Percentiles rank a stretch among this genome's conserved stretches.
These are phyloP conservation scores for Phytophthora crassamura DNA, from an alignment of 352 stramenopile species.

Conservation along the genomic window DNA sequence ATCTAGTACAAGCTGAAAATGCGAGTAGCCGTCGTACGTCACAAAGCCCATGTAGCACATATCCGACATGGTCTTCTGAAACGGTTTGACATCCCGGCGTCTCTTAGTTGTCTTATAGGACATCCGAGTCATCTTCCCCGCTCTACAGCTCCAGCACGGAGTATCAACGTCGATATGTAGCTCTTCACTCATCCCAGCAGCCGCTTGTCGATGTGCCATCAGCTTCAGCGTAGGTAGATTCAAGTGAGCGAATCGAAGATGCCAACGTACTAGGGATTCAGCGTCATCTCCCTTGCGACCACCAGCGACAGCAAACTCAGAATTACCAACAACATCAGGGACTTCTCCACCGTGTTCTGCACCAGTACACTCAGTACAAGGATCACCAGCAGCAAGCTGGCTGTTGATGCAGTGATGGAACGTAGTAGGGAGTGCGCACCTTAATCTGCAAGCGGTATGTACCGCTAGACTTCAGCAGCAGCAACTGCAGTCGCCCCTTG, in stretches of 20 bases:
- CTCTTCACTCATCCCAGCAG: neutral
- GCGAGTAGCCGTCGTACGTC: too few species aligned
- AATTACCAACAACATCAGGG: too few species aligned
- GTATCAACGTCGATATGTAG: too few species aligned
- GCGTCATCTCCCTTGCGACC: neutral
- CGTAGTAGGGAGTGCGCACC: neutral
- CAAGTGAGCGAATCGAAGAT: too few species aligned
- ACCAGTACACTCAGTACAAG: neutral
- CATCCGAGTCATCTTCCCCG: slow-evolving; percentile 13
- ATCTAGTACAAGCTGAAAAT: too few species aligned
- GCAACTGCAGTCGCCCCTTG: neutral
- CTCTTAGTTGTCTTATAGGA: too few species aligned
- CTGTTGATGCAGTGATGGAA: slow-evolving; percentile 1
- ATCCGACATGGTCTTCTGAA: too few species aligned
- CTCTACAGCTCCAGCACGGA: too few species aligned
- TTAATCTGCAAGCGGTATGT: slow-evolving; percentile 10
- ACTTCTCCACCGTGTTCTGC: too few species aligned
- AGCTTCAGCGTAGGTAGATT: slow-evolving; percentile 5
- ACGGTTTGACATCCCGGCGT: too few species aligned
- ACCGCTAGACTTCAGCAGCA: slow-evolving; percentile 3
- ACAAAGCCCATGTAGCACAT: too few species aligned
- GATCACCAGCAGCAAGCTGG: neutral
- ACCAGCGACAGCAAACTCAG: too few species aligned
- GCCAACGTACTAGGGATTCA: slow-evolving; percentile 6
- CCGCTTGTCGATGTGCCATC: slow-evolving; percentile 2